A percentile compares a stretch with the other conserved stretches of the same genome.
These are phyloP conservation scores for Phytophthora pseudosyringae DNA, from an alignment of 352 stramenopile genomes.

Conservation along the genomic window DNA sequence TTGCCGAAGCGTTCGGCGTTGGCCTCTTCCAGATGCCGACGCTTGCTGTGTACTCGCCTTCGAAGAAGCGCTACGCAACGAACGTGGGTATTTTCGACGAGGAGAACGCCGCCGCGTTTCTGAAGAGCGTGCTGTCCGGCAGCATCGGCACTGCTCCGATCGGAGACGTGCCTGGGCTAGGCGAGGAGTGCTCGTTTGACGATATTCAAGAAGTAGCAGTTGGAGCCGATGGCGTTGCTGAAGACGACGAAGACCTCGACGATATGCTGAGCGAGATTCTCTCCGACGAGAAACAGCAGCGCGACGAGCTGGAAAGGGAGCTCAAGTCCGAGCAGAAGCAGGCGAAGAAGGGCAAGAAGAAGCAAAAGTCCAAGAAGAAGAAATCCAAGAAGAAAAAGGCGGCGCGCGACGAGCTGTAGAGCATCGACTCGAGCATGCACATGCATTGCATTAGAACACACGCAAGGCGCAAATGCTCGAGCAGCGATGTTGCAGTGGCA, in stretches of 20 bases:
- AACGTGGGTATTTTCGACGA: conserved; percentile 77
- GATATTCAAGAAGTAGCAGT: conserved; percentile 48
- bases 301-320: conserved; percentile 57
- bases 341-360: conserved; percentile 55
- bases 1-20: conserved; percentile 72
- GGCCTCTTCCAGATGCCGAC: conserved; percentile 81
- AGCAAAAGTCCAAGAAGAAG: conserved; percentile 60
- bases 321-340: conserved; percentile 46
- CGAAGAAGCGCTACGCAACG: conserved; percentile 71
- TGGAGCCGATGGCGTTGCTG: conserved; percentile 19
- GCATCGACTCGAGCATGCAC: neutral
- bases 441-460: conserved; percentile 9
- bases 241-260: conserved; percentile 65
- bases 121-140: conserved; percentile 70
- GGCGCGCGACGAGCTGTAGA: conserved; percentile 64
- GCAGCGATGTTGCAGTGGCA: conserved; percentile 6
- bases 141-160: conserved; percentile 69
- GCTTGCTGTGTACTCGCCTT: conserved; percentile 75
- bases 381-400: conserved; percentile 62
- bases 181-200: conserved; percentile 56
- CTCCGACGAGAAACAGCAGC: conserved; percentile 67
- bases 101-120: conserved; percentile 57
- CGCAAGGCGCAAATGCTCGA: conserved; percentile 1
- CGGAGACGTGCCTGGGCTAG: conserved; percentile 42
- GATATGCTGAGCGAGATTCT: conserved; percentile 82